phyloP scores from a whole-genome alignment of 805 yeast species.

The Candida dajiaensis region DNA sequence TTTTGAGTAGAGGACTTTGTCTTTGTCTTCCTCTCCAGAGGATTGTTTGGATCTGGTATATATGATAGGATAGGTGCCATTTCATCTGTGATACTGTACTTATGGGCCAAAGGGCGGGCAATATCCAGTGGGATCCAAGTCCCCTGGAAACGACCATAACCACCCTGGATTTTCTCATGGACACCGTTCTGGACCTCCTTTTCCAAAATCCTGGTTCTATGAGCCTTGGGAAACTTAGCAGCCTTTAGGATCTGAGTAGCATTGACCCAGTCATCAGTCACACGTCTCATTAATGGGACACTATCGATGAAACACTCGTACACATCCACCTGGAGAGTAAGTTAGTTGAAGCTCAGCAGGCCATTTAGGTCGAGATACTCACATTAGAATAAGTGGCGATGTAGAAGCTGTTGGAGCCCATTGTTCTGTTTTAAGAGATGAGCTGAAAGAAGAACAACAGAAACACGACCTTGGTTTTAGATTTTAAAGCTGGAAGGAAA shows the following conservation, averaged over 20 bases:
- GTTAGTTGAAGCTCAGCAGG: background rate
- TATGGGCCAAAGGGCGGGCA: conserved; percentile 52
- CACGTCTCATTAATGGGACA: conserved; percentile 66
- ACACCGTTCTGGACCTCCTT: conserved; percentile 62
- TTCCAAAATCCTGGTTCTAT: conserved; percentile 70
- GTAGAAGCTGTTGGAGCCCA: conserved; percentile 8
- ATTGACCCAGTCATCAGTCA: conserved; percentile 89
- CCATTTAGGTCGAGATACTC: conserved; percentile 1
- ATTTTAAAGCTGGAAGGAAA: too few relatives aligned
- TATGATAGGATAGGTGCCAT: conserved; percentile 50
- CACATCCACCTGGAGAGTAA: conserved; percentile 19
- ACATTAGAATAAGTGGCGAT: conserved; percentile 25
- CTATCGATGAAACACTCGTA: conserved; percentile 24
- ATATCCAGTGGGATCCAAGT: conserved; percentile 76
- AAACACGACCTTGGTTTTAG: too few relatives aligned
- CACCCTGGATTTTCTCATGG: conserved; percentile 81
- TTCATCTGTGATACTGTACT: conserved; percentile 44
- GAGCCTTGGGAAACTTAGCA: conserved; percentile 74
- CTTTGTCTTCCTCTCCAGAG: conserved; percentile 36
- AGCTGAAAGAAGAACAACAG: background rate
- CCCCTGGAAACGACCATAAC: conserved; percentile 80
- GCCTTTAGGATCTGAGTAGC: conserved; percentile 78
- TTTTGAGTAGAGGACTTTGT: conserved; percentile 2
- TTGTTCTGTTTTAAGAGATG: background rate
- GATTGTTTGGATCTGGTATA: conserved; percentile 40